Evolutionary conservation across 768 basidiomycete genomes (phyloP).

Genomic region (Naganishia onofrii): DNA sequence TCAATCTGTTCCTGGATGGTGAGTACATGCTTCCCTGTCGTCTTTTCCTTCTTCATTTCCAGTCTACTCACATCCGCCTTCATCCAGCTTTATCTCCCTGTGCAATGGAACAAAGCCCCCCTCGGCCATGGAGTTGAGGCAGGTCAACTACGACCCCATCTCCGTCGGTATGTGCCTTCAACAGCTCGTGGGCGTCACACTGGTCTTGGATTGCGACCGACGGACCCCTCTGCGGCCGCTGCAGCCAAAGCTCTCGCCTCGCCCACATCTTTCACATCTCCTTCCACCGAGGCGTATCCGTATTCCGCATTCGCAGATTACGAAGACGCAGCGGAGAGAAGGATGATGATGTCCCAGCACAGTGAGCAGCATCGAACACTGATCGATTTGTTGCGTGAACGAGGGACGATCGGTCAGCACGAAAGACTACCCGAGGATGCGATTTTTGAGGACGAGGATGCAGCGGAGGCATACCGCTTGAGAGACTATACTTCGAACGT

Average conservation of each 20-base stretch:
- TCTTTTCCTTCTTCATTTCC: background rate
- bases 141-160: background rate
- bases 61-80: background rate
- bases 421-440: conserved; percentile 25
- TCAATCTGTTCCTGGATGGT: conserved; percentile 28
- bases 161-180: conserved; percentile 10
- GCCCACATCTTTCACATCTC: background rate
- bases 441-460: conserved; percentile 14
- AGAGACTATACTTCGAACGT: background rate
- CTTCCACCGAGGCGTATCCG: background rate
- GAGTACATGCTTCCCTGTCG: background rate
- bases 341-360: conserved; percentile 21
- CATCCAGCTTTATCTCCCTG: conserved; percentile 25
- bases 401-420: conserved; percentile 9
- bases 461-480: conserved; percentile 2
- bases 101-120: conserved; percentile 21
- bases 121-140: background rate
- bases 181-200: conserved; percentile 7
- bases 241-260: conserved; percentile 14
- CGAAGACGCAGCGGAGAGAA: background rate
- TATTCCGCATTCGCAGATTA: background rate
- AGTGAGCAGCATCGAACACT: conserved; percentile 26
- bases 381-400: conserved; percentile 19
- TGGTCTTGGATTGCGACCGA: background rate
- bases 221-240: background rate